Percentiles rank a stretch among this genome's conserved stretches.
Evolutionary conservation across 2,329 filamentous ascomycete genomes (phyloP).

Genomic region (Pestalotiopsis sp.): DNA sequence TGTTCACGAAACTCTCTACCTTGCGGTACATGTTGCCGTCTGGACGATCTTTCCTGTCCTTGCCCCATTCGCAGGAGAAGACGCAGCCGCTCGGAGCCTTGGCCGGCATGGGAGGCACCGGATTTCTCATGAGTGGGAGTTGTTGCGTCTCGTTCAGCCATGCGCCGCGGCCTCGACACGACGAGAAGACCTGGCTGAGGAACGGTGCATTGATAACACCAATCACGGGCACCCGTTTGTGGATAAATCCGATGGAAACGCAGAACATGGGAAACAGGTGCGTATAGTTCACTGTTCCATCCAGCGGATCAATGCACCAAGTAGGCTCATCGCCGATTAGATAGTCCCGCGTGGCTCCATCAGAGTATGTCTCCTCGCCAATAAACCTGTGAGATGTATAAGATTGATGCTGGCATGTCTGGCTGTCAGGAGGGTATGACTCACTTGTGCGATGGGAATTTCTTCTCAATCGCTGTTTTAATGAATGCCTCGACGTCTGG

Average conservation of each 20-base stretch:
- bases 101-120: slow-evolving; percentile 63
- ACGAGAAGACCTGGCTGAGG: slow-evolving; percentile 69
- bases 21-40: slow-evolving; percentile 73
- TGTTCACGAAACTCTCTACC: slow-evolving; percentile 74
- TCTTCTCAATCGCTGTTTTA: slow-evolving; percentile 56
- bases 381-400: slow-evolving; percentile 60
- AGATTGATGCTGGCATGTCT: background rate
- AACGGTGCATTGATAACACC: slow-evolving; percentile 76
- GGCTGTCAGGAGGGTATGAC: slow-evolving; percentile 27
- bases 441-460: slow-evolving; percentile 69
- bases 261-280: slow-evolving; percentile 83
- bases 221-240: slow-evolving; percentile 62
- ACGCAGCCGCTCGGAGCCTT: slow-evolving; percentile 71
- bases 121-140: slow-evolving; percentile 66
- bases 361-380: slow-evolving; percentile 77
- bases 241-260: slow-evolving; percentile 72
- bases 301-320: slow-evolving; percentile 78
- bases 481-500: slow-evolving; percentile 75
- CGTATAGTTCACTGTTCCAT: slow-evolving; percentile 82
- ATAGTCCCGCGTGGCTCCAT: slow-evolving; percentile 68
- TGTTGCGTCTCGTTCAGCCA: slow-evolving; percentile 68
- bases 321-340: slow-evolving; percentile 66
- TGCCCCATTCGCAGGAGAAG: slow-evolving; percentile 80
- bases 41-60: slow-evolving; percentile 68
- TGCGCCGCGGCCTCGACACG: slow-evolving; percentile 67